Conservation (phyloP, 345 rosid genomes). For the Aegle marmelos region DNA sequence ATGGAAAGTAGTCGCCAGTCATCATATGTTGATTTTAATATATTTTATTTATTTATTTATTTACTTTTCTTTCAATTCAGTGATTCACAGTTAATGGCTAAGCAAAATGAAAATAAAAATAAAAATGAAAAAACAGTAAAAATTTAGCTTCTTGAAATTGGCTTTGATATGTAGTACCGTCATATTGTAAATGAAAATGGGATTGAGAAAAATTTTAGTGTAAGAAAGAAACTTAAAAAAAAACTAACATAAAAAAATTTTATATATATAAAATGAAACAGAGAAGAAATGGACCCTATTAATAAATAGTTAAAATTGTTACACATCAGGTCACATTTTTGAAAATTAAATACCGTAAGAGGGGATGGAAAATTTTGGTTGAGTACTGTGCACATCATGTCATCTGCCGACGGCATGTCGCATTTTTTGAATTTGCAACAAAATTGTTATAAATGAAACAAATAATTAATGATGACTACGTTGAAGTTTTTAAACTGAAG, state of each 20-base stretch:
- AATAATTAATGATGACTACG: neutral
- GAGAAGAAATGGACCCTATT: neutral
- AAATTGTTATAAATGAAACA: neutral
- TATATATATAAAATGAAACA: neutral
- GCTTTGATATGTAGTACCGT: no score
- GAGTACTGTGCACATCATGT: no score
- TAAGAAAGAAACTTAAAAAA: no score
- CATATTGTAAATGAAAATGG: no score
- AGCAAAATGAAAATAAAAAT: neutral
- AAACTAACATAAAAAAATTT: neutral
- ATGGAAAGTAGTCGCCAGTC: neutral
- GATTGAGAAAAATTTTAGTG: no score
- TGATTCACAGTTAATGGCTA: neutral
- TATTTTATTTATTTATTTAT: no score
- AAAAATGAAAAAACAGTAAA: no score
- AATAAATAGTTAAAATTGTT: no score
- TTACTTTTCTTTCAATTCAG: neutral
- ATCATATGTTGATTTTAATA: neutral
- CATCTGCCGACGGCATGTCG: neutral
- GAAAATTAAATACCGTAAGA: no score
- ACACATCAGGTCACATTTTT: no score
- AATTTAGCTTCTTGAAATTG: no score
- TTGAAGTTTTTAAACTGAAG: neutral
- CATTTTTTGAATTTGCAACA: neutral
- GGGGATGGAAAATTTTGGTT: no score